Base-by-base conservation (phyloP, 129 eudicot species). In the Artemisia tridentata region DNA sequence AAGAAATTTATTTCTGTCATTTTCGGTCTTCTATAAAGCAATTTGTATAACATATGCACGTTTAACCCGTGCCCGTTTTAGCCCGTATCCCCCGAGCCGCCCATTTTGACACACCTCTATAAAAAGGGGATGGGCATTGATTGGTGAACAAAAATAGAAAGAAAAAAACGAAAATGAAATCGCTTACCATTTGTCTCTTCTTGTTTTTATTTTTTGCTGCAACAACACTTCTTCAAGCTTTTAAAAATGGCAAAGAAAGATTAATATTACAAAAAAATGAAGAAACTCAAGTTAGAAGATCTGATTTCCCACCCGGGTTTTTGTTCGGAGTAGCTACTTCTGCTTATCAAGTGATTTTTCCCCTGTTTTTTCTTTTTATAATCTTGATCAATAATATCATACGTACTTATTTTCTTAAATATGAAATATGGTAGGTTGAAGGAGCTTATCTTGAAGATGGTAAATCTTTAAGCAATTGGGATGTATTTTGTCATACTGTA, bases 401-500 rank as follows among this genome's bases (percentile, higher is more conserved):
- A 29, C 0, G 6, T 23, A 63, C 5, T 19, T 14, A 67, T 62
- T 19, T 25, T 21, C 17, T 19, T 7, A 17, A 17, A 41, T 15
- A 12, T 74, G 49, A 56, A 21, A 15, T 54, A 38, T 70, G 68
- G 64, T 70, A 92, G 98, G 82, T 89, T 62, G 96, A 89, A 86
- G 98, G 98, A 63, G 96, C 86, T n/a, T 80, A 62, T 80, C 82
- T 84, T 78, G 95, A 82, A 79, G 98, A 85, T 89, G 90, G 86
- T 11, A 92, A 84, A 80, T 63, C 91, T 14, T 84, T 86, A 17
- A 86, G 74, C 82, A 84, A 84, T 67, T 88, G 96, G 91, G 98
- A 92, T 78, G 87, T 72, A 18, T 91, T 82, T 55, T 75, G 72
- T 77, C 86, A 71, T 47, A 45, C 50, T 27, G 45, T 65, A 49